A percentile compares a stretch with the other conserved stretches of the same genome.
Evolutionary conservation across 2,329 filamentous ascomycete genomes (phyloP).

Genomic region (Penicillium sclerotiorum): DNA sequence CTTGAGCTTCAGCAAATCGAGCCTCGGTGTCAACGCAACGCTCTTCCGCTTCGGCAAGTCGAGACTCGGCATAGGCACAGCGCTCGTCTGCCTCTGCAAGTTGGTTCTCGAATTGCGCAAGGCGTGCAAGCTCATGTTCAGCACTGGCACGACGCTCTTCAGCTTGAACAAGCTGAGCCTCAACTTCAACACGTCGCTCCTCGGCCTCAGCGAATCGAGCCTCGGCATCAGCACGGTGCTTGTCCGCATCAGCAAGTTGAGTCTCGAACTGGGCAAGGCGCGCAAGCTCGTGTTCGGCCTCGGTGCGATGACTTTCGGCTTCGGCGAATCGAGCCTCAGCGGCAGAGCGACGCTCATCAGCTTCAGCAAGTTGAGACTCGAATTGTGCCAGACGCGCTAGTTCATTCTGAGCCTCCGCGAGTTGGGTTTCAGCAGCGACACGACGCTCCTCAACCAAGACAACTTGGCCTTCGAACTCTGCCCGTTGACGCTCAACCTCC

Average conservation of each 20-base stretch:
- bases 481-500: neutral
- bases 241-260: neutral
- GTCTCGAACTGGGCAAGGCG: no score
- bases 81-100: neutral
- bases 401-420: neutral
- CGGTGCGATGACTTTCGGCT: neutral
- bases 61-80: conserved; percentile 21
- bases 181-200: neutral
- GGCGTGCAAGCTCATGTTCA: no score
- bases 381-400: neutral
- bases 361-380: neutral
- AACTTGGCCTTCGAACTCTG: neutral
- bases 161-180: conserved; percentile 6
- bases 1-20: neutral
- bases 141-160: conserved; percentile 17
- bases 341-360: neutral
- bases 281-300: no score
- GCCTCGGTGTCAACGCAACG: conserved; percentile 15
- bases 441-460: neutral
- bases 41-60: neutral
- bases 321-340: neutral
- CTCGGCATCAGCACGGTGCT: neutral
- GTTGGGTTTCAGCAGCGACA: neutral
- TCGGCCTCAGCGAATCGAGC: neutral
- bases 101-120: neutral